Evolutionary conservation across 352 stramenopile species (phyloP).

Genomic region (Phytophthora lateralis): DNA sequence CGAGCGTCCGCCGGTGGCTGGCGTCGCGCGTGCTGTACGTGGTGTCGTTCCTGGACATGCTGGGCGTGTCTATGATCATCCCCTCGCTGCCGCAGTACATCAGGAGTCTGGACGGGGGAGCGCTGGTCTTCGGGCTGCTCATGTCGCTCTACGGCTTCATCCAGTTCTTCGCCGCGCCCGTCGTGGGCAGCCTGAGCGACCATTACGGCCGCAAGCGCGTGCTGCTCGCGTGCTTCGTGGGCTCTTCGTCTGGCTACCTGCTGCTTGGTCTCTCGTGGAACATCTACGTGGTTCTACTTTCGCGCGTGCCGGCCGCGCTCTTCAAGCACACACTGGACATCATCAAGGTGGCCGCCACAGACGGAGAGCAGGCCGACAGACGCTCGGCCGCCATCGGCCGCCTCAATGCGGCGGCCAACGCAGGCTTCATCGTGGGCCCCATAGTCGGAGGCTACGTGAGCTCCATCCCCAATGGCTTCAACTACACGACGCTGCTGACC

Average conservation of each 20-base stretch:
- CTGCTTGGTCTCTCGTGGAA: conserved; percentile 79
- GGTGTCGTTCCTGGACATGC: conserved; percentile 83
- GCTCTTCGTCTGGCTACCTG: conserved; percentile 63
- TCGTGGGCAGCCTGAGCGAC: conserved; percentile 78
- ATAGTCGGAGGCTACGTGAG: conserved; percentile 76
- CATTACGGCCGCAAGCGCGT: conserved; percentile 69
- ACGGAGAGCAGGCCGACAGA: conserved; percentile 44
- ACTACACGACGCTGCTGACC: conserved; percentile 81
- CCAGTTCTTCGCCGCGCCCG: conserved; percentile 80
- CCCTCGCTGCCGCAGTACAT: conserved; percentile 79
- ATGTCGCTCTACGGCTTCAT: conserved; percentile 88
- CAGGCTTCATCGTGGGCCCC: conserved; percentile 79
- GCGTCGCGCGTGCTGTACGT: conserved; percentile 63
- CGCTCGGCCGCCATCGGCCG: conserved; percentile 59
- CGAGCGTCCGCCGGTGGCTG: conserved; percentile 30
- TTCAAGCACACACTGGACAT: conserved; percentile 88
- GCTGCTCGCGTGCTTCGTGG: conserved; percentile 68
- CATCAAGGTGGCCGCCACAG: conserved; percentile 75
- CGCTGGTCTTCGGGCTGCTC: conserved; percentile 73
- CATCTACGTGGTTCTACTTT: conserved; percentile 80
- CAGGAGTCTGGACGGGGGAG: conserved; percentile 77
- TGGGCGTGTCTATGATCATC: conserved; percentile 87
- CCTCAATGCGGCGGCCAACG: conserved; percentile 76
- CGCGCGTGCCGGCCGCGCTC: conserved; percentile 66
- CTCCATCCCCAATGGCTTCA: conserved; percentile 72